Evolutionary conservation across 495 filamentous ascomycete genomes (phyloP), one percentile per base, ranked within the genome.

Genomic region (Hapsidospora chrysogenum): DNA sequence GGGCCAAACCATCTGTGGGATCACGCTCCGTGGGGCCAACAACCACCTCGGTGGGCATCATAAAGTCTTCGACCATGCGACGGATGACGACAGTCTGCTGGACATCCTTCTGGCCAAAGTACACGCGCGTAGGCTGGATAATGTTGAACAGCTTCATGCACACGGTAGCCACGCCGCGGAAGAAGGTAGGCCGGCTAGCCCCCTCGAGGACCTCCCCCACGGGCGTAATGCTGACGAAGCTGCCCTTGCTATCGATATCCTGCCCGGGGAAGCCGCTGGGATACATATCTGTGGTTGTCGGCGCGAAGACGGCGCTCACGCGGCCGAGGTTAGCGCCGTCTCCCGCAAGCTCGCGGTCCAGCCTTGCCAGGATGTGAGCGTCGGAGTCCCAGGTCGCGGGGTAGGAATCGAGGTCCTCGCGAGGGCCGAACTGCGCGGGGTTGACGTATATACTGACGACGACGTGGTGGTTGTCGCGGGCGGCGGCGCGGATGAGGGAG

Each of bases 121-220:
- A 99, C 1, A 85, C 92, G 29, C 72, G 71, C 28, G 92, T 82
- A 2, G 89, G 84, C 43, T 74, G 67, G 26, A 85, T 77, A 32
- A 87, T 82, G 49, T 95, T 96, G 58, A 97, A 89, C 16, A 97
- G 59, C 64, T 97, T 97, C 77, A 85, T 87, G 57, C 85, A 93
- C 9, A 97, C 79, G 9, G 92, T 96, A 17, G 89, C 87, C 17
- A 97, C 89, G 4, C 89, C 89, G 16, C 92, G 63, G 53, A 97
- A 96, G 57, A 97, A 97, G 10, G 92, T 86, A 3, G 89, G 89
- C n/a, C 89, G 61, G 6, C 75, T 80, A 5, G 68, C 66, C 10
- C 89, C 89, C 56, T 97, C 89, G 3, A 96, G 63, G 29, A 82
- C 66, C 33, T 70, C 72, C 6, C 73, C 72, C 2, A 96, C 56